phyloP scores from a whole-genome alignment of 768 basidiomycete species.

The Termitomyces sp. region DNA sequence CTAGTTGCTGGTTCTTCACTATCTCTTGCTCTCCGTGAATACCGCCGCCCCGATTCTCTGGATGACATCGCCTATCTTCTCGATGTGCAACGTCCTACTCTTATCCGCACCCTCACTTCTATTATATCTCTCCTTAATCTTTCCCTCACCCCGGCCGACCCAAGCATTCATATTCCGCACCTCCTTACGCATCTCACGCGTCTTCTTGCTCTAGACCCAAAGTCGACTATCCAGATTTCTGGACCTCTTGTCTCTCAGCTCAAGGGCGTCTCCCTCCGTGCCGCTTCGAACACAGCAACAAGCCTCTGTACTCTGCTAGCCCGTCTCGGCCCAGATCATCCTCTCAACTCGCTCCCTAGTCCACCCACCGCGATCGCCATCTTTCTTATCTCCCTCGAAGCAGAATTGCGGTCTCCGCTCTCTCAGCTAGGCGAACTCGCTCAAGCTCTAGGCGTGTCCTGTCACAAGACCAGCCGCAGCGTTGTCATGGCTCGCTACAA shows the following conservation, averaged over 20 bases:
- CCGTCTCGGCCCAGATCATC: constrained; percentile 34
- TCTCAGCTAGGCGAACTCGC: constrained; percentile 57
- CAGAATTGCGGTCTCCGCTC: constrained; percentile 52
- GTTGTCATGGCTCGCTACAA: constrained; percentile 73
- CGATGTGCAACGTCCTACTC: constrained; percentile 45
- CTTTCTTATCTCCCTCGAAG: constrained; percentile 70
- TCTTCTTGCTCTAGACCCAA: constrained; percentile 22
- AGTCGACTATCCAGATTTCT: constrained; percentile 29
- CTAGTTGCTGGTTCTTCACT: constrained; percentile 67
- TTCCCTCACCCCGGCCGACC: constrained; percentile 53
- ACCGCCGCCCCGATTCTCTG: constrained; percentile 64
- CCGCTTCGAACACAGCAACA: constrained; percentile 44
- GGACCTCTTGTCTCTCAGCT: constrained; percentile 37
- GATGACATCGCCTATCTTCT: constrained; percentile 69
- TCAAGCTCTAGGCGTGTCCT: constrained; percentile 50
- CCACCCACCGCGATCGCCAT: constrained; percentile 65
- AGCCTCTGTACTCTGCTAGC: constrained; percentile 44
- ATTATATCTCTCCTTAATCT: constrained; percentile 54
- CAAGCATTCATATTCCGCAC: constrained; percentile 55
- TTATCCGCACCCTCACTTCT: constrained; percentile 56
- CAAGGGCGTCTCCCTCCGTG: constrained; percentile 38
- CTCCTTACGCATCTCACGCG: constrained; percentile 54
- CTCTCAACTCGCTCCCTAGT: constrained; percentile 36
- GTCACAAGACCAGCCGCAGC: constrained; percentile 44
- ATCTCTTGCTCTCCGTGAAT: constrained; percentile 70